Conservation (phyloP, 2,329 filamentous ascomycete genomes). For the Cladophialophora psammophila region DNA sequence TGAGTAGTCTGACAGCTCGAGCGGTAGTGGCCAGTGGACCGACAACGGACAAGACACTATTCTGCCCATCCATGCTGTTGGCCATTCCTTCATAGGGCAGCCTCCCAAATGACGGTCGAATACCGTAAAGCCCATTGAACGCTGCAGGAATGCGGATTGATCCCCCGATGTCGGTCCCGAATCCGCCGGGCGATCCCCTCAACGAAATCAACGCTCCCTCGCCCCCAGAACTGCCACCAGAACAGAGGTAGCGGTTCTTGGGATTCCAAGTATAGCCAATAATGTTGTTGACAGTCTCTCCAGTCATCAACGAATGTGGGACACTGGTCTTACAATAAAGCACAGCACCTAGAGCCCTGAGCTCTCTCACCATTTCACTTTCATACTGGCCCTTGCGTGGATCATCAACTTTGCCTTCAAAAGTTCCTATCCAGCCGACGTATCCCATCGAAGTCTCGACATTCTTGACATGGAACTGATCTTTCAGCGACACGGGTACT, state of each 20-base stretch:
- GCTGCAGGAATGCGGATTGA: constrained; percentile 66
- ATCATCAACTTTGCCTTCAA: constrained; percentile 62
- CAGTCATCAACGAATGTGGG: constrained; percentile 64
- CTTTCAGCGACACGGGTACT: constrained; percentile 64
- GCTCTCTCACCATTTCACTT: constrained; percentile 64
- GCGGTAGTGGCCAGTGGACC: constrained; percentile 68
- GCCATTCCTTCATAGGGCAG: constrained; percentile 66
- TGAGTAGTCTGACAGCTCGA: constrained; percentile 62
- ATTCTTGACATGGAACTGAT: constrained; percentile 58
- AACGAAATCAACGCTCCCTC: constrained; percentile 65
- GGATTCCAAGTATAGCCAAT: constrained; percentile 66
- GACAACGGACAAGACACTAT: constrained; percentile 67
- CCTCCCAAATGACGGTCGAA: constrained; percentile 62
- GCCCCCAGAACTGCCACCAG: constrained; percentile 66
- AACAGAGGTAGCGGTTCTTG: constrained; percentile 61
- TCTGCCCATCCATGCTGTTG: constrained; percentile 71
- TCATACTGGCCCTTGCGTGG: constrained; percentile 59
- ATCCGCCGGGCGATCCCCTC: constrained; percentile 62
- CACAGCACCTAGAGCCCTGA: constrained; percentile 62
- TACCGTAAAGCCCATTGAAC: constrained; percentile 65
- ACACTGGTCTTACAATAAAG: constrained; percentile 65
- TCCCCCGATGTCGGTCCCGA: constrained; percentile 66
- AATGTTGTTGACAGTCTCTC: constrained; percentile 69
- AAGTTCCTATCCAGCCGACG: constrained; percentile 69
- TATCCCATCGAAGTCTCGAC: constrained; percentile 68